Base-by-base conservation (phyloP, 495 filamentous ascomycete species). In the Patellaria atrata region DNA sequence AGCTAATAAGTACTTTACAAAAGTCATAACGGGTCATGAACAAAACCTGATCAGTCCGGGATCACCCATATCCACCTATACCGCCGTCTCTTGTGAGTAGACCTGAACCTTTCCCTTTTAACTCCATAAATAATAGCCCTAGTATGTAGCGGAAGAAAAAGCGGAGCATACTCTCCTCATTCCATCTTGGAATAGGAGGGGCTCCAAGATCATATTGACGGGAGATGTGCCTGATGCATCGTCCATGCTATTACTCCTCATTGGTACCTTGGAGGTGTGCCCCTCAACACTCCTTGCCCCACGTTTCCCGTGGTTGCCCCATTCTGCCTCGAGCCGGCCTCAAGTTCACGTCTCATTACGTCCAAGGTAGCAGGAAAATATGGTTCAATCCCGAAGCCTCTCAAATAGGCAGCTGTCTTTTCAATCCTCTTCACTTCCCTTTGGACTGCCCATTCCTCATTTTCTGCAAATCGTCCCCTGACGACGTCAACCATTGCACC, bases 391-490 rank as follows among this genome's bases (percentile, higher is more conserved):
- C 63, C 63, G 41, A 56, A 60, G 14, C 61, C 63, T 41, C 45
- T 51, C 27, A 67, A 41, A 29, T 62, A 64, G 10, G 42, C 45
- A 10, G 60, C 63, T 14, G 62, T 67, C 56, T 63, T 63, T 45
- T 67, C 63, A 23, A 67, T 56, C 23, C 63, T 45, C 59, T 64
- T 64, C 31, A 67, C 56, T 42, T 67, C 63, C 20, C 61, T 28
- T 28, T 41, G 43, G 11, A 67, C 55, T 15, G 50, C 43, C 63
- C 63, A 67, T 19, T 62, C 59, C 31, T 64, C 62, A 33, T 52
- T 52, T 30, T 55, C 48, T n/a, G 43, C 35, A 30, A 65, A 55
- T 5, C 63, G 44, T 3, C 54, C 44, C 8, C 56, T 37, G 22
- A 67, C 59, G 12, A 65, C 54, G 2, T 63, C 63, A 19, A 62